Base-by-base conservation (phyloP, 192 early-diverging fungal genomes). In the Linnemannia schmuckeri region DNA sequence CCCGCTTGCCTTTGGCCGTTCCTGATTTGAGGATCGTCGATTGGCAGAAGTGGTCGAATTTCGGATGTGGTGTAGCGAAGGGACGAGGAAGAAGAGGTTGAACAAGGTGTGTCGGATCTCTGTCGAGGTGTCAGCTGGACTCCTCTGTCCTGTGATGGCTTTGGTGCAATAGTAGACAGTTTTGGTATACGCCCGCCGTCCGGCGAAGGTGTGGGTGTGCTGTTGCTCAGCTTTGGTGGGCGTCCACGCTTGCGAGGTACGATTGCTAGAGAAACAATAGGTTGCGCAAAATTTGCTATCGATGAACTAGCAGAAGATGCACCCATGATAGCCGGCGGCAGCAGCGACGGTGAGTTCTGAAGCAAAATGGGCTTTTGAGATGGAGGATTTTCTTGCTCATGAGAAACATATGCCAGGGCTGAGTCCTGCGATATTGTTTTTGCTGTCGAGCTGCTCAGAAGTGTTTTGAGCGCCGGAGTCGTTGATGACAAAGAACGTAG, bases 211-310 rank as follows among this genome's bases (percentile, higher is more conserved):
- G 8, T 27, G 7, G 24, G 57, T 8, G n/a, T 8, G n/a, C 5
- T 10, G 57, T 66, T 66, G 30, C 12, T 66, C 4, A 30, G 7
- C 12, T 66, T 66, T 66, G 61, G 61, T 66, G 61, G 61, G 33
- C 61, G 61, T 33, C 61, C 61, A 30, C 61, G 61, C 61, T 35
- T 66, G 61, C 61, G 61, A 66, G 61, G 61, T 10, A 66, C 27
- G 55, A 27, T n/a, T 57, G n/a, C 55, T 27, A n/a, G 55, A 27
- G 55, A 57, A 10, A 27, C 55, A 6, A 10, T 27, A 27, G 22
- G 55, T 13, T 27, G 30, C 4, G 27, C 61, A 1, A 13, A 33
- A 33, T 12, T 30, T 66, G 61, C 12, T 66, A 9, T 33, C 24
- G 27, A 12, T 33, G 30, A 33, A 15, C 12, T 66, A 8, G 61